Evolutionary conservation across 2,329 filamentous ascomycete species (phyloP).

Genomic region (Dactylella cylindrospora): DNA sequence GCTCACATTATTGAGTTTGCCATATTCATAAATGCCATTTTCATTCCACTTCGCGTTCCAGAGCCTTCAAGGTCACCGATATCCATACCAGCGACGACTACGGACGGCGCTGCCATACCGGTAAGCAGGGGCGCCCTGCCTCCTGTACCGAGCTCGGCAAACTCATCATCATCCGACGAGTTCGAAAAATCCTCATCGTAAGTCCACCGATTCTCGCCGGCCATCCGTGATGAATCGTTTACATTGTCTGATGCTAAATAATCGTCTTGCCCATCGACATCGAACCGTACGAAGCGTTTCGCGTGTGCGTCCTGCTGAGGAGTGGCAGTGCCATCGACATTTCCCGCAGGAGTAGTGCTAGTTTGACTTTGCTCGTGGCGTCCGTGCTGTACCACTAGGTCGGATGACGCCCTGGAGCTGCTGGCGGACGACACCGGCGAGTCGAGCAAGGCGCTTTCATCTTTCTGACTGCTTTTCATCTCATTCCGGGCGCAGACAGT

Average conservation of each 20-base stretch:
- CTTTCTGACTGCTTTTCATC: conserved; percentile 38
- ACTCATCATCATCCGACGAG: conserved; percentile 50
- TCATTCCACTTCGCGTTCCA: conserved; percentile 80
- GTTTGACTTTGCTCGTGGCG: neutral
- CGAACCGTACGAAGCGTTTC: conserved; percentile 31
- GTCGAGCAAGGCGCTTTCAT: conserved; percentile 24
- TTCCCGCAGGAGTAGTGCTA: no score
- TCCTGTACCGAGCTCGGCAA: conserved; percentile 49
- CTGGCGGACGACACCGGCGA: conserved; percentile 27
- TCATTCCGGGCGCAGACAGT: conserved; percentile 30
- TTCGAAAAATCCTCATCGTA: conserved; percentile 65
- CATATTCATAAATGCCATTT: conserved; percentile 98
- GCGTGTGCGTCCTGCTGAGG: conserved; percentile 22
- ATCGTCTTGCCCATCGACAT: neutral
- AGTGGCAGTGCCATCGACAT: no score
- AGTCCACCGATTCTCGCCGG: conserved; percentile 54
- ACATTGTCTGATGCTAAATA: neutral
- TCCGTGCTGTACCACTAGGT: neutral
- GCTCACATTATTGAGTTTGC: conserved; percentile 93
- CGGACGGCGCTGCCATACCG: conserved; percentile 77
- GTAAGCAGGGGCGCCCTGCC: conserved; percentile 70
- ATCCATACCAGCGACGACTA: conserved; percentile 63
- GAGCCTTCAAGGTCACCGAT: conserved; percentile 60
- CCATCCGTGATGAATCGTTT: conserved; percentile 43
- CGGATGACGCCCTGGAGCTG: neutral